Evolutionary conservation across 2,329 filamentous ascomycete species (phyloP).

Genomic region (Orbilia ellipsospora): DNA sequence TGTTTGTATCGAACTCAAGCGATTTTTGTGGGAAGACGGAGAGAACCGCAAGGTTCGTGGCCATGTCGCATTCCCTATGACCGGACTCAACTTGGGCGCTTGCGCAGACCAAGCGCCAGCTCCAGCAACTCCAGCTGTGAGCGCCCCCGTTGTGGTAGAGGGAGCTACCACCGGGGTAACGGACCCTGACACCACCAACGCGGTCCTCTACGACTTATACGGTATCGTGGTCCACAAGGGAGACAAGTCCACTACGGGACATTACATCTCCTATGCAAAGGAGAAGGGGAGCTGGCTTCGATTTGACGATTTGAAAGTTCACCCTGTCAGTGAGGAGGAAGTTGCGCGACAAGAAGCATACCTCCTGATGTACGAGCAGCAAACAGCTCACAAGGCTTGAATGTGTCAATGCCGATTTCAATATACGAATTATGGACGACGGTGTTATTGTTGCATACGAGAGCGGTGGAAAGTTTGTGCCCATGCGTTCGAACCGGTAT

Average conservation of each 20-base stretch:
- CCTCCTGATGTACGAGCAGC: slow-evolving; percentile 51
- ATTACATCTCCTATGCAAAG: slow-evolving; percentile 44
- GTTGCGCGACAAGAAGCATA: slow-evolving; percentile 43
- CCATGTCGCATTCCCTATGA: slow-evolving; percentile 39
- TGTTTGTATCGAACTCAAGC: slow-evolving; percentile 45
- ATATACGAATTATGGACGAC: background rate
- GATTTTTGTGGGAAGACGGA: slow-evolving; percentile 43
- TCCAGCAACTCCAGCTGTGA: background rate
- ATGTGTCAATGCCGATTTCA: background rate
- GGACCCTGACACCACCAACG: background rate
- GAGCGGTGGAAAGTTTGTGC: background rate
- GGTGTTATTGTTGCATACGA: background rate
- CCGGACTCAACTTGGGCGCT: slow-evolving; percentile 21
- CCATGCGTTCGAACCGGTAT: background rate
- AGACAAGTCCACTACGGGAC: slow-evolving; percentile 42
- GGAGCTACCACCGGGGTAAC: background rate
- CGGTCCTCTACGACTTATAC: slow-evolving; percentile 37
- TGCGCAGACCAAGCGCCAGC: background rate
- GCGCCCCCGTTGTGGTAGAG: background rate
- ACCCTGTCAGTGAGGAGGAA: slow-evolving; percentile 33
- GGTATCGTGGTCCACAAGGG: slow-evolving; percentile 40
- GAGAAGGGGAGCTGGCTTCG: slow-evolving; percentile 40
- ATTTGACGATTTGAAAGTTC: slow-evolving; percentile 50
- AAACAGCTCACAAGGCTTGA: background rate
- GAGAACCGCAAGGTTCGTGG: slow-evolving; percentile 48